Percentiles rank a stretch among this genome's conserved stretches.
These are phyloP conservation scores for Xerocomus cyaneibrunnescens DNA, from an alignment of 1,284 basidiomycete species.

Conservation along the genomic window DNA sequence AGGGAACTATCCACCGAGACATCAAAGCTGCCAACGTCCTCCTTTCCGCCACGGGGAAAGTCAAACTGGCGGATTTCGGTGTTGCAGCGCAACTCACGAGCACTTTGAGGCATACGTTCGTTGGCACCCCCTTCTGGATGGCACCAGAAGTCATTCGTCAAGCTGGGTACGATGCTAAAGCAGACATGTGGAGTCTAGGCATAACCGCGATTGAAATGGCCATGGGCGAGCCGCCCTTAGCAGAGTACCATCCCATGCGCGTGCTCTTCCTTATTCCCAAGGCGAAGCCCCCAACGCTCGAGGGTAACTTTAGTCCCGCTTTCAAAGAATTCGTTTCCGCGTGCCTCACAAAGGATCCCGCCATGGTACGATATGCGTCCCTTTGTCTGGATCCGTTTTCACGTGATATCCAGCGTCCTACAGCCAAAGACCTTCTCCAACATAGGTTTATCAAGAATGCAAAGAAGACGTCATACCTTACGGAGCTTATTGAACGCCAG, in stretches of 20 bases:
- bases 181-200: constrained; percentile 96
- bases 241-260: constrained; percentile 95
- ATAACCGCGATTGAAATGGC: constrained; percentile 98
- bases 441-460: constrained; percentile 91
- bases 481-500: constrained; percentile 84
- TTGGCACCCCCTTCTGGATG: constrained; percentile 98
- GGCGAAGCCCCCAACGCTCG: constrained; percentile 89
- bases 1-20: constrained; percentile 96
- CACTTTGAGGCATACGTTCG: constrained; percentile 90
- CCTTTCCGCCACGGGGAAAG: constrained; percentile 85
- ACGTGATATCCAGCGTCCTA: constrained; percentile 64
- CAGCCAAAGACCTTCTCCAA: constrained; percentile 87
- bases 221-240: constrained; percentile 90
- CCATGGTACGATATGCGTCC: constrained; percentile 49
- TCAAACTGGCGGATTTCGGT: constrained; percentile 97
- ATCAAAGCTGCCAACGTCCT: constrained; percentile 99
- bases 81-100: constrained; percentile 91
- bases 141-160: constrained; percentile 97
- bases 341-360: constrained; percentile 93
- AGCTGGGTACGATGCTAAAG: constrained; percentile 94
- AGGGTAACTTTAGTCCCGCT: constrained; percentile 77
- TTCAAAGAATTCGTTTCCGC: constrained; percentile 93
- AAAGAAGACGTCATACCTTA: constrained; percentile 76
- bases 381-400: constrained; percentile 13
- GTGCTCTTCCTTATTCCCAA: constrained; percentile 96